Evolutionary conservation across 768 basidiomycete genomes (phyloP), one percentile per base, ranked within the genome.

Genomic region (Leucosporidium creatinivorum): DNA sequence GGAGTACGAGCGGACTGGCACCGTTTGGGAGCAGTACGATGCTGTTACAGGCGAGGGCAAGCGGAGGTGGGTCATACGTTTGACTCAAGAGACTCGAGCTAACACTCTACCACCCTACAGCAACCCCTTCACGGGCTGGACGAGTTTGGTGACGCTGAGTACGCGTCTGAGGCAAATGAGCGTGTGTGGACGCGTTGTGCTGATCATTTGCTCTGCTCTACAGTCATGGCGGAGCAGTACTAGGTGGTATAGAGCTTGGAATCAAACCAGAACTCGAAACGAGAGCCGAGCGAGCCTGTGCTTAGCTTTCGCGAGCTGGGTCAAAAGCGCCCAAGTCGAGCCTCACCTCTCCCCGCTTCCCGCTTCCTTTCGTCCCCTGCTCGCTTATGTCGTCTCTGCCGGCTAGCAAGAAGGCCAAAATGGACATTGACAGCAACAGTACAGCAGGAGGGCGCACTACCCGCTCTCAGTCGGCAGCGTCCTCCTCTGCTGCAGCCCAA

Each of bases 11-110:
- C 84, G 89, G 33, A 96, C 93, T 5, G 93, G 92, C 5, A 94
- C 91, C 76, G 91, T 91, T 21, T 98, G 93, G 93, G 93, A 98
- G 78, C 94, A 97, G 78, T 98, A 97, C 77, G 88, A 97, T 77
- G 81, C 91, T 1, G 77, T 81, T 5, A 89, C 85, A 21, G 93
- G 93, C 23, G 84, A 91, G 76, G 93, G 93, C 2, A 82, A 82
- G 76, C 79, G 93, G 80, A 94, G 91, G 89, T 88, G 68, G n/a
- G 81, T 73, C 7, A 25, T 26, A 49, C 26, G 25, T 49, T 63
- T 51, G 23, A 48, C 65, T 31, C n/a, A 8, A 26, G 25, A 33
- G 30, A 36, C 19, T 49, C 68, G 65, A 49, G 47, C 52, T 56
- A 61, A 25, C 9, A 58, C 60, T 44, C 28, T 71, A 19, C 15